Evolutionary conservation across 371 early-diverging fungal species (phyloP).

Genomic region (Dinochytrium kinnereticum): DNA sequence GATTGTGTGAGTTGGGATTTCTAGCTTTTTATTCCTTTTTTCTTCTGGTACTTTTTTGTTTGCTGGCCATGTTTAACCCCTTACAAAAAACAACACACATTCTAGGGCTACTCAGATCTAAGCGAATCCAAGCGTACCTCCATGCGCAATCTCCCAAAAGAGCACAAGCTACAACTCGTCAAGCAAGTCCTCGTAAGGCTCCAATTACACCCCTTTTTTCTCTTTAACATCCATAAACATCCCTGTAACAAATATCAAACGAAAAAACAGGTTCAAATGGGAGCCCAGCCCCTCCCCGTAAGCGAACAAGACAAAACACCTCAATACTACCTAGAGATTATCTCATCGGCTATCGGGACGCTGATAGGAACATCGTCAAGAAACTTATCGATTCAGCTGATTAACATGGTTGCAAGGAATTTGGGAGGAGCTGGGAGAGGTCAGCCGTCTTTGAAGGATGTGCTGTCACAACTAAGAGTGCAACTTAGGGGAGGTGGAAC

Average conservation of each 20-base stretch:
- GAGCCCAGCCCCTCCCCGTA: neutral
- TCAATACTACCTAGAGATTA: slow-evolving; percentile 36
- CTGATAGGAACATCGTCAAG: slow-evolving; percentile 19
- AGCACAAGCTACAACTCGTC: slow-evolving; percentile 40
- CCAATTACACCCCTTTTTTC: neutral
- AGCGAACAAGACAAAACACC: slow-evolving; percentile 34
- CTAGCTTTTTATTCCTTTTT: slow-evolving; percentile 8
- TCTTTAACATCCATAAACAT: neutral
- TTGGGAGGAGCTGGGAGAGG: slow-evolving; percentile 17
- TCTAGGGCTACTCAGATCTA: slow-evolving; percentile 27
- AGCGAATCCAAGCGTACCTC: slow-evolving; percentile 25
- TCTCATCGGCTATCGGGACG: slow-evolving; percentile 19
- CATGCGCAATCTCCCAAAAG: slow-evolving; percentile 37
- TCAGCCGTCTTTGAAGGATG: slow-evolving; percentile 31
- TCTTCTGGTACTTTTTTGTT: neutral
- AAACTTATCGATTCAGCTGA: slow-evolving; percentile 33
- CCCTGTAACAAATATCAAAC: no score
- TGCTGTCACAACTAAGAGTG: slow-evolving; percentile 36
- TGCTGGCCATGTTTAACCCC: no score
- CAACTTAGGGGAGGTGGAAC: slow-evolving; percentile 33
- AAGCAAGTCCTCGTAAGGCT: slow-evolving; percentile 32
- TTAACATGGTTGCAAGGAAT: slow-evolving; percentile 31
- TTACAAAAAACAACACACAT: neutral
- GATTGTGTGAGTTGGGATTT: slow-evolving; percentile 45
- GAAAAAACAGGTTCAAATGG: slow-evolving; percentile 22